These are phyloP conservation scores for Boletus eberwhitei DNA, from an alignment of 768 basidiomycete genomes.

Conservation along the genomic window DNA sequence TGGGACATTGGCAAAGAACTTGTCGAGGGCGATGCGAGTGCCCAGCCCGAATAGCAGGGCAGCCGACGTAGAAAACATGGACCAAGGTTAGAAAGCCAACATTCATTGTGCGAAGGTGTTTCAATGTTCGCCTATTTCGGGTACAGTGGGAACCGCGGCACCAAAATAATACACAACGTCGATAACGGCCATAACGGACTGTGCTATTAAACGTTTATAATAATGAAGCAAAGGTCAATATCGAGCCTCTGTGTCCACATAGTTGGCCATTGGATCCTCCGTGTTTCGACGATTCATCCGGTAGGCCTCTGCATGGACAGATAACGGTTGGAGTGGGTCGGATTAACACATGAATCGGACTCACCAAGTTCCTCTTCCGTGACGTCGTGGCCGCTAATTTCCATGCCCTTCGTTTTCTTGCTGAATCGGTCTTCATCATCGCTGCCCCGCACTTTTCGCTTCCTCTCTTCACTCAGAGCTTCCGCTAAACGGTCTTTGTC, in stretches of 20 bases:
- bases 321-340: conserved; percentile 5
- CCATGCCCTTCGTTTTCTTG: conserved; percentile 57
- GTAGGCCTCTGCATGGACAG: conserved; percentile 72
- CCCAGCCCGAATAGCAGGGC: conserved; percentile 74
- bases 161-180: conserved; percentile 5
- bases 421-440: conserved; percentile 50
- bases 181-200: neutral
- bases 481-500: conserved; percentile 66
- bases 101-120: conserved; percentile 7
- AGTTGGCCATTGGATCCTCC: conserved; percentile 94
- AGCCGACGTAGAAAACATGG: conserved; percentile 54
- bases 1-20: conserved; percentile 41
- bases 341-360: conserved; percentile 22
- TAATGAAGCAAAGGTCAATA: conserved; percentile 4
- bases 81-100: conserved; percentile 22
- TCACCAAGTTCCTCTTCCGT: conserved; percentile 84
- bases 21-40: conserved; percentile 66
- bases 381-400: conserved; percentile 67
- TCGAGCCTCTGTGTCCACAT: conserved; percentile 57
- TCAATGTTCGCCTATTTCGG: conserved; percentile 24
- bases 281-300: conserved; percentile 65
- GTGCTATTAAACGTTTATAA: no score
- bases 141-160: conserved; percentile 13
- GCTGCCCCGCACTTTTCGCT: conserved; percentile 62
- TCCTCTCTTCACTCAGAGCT: conserved; percentile 77